Percentiles rank a stretch among this genome's conserved stretches.
phyloP scores from a whole-genome alignment of 2,329 filamentous ascomycete genomes.

The Teratosphaeria nubilosa region DNA sequence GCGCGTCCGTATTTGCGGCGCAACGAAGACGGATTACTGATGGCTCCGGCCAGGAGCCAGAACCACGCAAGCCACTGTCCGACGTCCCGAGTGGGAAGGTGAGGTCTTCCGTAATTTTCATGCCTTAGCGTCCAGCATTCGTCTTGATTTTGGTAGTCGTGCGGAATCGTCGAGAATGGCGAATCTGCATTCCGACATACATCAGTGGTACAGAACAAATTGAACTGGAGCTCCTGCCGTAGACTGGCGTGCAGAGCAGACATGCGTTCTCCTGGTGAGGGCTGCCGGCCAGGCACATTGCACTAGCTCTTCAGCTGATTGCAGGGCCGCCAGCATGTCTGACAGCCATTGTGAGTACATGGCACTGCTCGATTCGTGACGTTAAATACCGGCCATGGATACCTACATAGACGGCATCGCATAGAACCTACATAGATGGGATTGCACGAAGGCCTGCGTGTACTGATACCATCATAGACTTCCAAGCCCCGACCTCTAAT shows the following conservation, averaged over 20 bases:
- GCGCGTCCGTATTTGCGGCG: background rate
- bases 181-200: background rate
- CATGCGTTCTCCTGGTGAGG: background rate
- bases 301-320: background rate
- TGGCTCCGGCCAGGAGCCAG: background rate
- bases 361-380: background rate
- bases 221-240: background rate
- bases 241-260: background rate
- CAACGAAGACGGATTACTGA: background rate
- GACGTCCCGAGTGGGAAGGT: background rate
- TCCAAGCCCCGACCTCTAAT: slow-evolving; percentile 7
- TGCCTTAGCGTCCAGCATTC: background rate
- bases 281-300: background rate
- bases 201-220: background rate
- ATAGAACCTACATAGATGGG: background rate
- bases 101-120: background rate
- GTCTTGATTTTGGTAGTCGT: background rate
- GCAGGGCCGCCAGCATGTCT: too few species aligned
- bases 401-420: background rate
- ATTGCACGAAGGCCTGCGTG: too few species aligned
- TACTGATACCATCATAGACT: background rate
- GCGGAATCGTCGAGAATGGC: background rate
- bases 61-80: background rate
- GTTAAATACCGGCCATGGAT: background rate
- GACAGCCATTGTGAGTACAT: background rate